Conservation (phyloP, 306 rosid species). For the Vigna angularis region DNA sequence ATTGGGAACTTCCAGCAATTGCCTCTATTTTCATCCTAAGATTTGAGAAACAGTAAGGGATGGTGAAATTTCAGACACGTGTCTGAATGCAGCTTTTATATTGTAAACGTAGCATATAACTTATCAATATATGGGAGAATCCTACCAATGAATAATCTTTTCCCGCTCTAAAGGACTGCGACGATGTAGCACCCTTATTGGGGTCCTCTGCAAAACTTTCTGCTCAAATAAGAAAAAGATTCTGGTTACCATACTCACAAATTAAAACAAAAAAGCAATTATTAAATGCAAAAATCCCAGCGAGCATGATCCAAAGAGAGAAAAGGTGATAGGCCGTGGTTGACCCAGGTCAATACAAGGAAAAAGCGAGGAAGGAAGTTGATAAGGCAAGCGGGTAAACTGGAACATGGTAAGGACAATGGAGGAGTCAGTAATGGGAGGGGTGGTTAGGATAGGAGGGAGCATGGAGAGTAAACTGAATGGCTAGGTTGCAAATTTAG, state of each 20-base stretch:
- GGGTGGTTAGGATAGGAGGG: background rate
- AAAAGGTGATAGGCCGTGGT: background rate
- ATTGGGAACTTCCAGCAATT: slow-evolving; percentile 77
- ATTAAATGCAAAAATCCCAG: slow-evolving; percentile 8
- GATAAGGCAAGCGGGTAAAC: background rate
- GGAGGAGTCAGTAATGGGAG: background rate
- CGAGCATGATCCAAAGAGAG: slow-evolving; percentile 14
- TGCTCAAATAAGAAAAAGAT: slow-evolving; percentile 40
- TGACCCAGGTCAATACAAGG: background rate
- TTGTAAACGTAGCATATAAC: slow-evolving; percentile 24
- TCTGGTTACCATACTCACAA: slow-evolving; percentile 6
- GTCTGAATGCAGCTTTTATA: slow-evolving; percentile 13
- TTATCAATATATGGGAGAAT: slow-evolving; percentile 22
- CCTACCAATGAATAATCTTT: slow-evolving; percentile 90
- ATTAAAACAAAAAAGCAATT: background rate
- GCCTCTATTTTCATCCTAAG: slow-evolving; percentile 84
- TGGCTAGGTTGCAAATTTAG: background rate
- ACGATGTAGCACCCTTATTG: slow-evolving; percentile 94
- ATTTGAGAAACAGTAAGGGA: slow-evolving; percentile 43
- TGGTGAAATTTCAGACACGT: slow-evolving; percentile 35
- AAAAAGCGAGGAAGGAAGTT: background rate
- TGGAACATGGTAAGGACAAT: background rate
- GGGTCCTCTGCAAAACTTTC: slow-evolving; percentile 87
- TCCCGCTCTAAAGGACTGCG: slow-evolving; percentile 95
- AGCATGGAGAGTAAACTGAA: background rate